These are phyloP conservation scores for Paraphoma chrysanthemicola DNA, from an alignment of 2,329 filamentous ascomycete genomes.

Conservation along the genomic window DNA sequence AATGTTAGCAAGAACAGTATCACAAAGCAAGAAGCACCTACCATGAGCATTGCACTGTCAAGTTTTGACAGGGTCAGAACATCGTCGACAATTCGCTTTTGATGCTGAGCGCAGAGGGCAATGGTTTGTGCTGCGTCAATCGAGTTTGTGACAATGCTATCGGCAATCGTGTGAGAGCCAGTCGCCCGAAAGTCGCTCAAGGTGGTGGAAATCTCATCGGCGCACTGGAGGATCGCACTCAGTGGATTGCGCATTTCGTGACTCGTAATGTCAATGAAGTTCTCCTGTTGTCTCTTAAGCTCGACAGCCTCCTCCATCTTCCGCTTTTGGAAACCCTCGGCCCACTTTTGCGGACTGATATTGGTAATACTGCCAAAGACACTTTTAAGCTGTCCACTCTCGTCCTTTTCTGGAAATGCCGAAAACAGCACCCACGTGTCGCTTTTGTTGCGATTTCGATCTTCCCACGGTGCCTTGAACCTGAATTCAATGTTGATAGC, in stretches of 20 bases:
- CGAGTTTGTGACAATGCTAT: conserved; percentile 63
- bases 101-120: conserved; percentile 77
- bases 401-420: conserved; percentile 74
- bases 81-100: conserved; percentile 66
- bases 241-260: conserved; percentile 81
- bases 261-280: conserved; percentile 80
- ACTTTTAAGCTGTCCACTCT: conserved; percentile 70
- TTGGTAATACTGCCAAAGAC: conserved; percentile 85
- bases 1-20: conserved; percentile 1
- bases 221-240: conserved; percentile 76
- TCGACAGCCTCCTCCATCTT: conserved; percentile 83
- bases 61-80: conserved; percentile 63
- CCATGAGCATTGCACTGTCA: conserved; percentile 75
- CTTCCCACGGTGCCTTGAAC: conserved; percentile 72
- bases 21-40: conserved; percentile 3
- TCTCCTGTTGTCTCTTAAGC: conserved; percentile 80
- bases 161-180: conserved; percentile 54
- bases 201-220: conserved; percentile 72
- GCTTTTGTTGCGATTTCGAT: conserved; percentile 60
- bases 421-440: conserved; percentile 82
- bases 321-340: conserved; percentile 78
- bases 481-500: conserved; percentile 76
- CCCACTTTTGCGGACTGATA: conserved; percentile 85
- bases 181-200: conserved; percentile 54
- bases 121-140: conserved; percentile 81